phyloP scores from a whole-genome alignment of 1,139 yeast species.

The Geotrichum fermentans region DNA sequence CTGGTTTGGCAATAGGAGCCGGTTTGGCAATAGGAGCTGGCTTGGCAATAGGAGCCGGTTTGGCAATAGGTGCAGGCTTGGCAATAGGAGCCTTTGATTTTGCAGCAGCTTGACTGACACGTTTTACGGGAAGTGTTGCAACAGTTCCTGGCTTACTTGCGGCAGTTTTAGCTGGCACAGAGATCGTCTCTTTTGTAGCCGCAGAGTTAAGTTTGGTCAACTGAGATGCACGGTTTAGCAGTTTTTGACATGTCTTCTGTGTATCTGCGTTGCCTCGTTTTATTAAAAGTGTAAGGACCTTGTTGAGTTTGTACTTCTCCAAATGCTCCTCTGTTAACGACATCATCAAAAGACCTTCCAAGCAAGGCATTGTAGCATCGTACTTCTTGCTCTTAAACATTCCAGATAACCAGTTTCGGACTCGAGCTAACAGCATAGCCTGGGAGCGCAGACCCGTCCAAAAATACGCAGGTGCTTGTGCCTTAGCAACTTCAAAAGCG shows the following conservation, averaged over 20 bases:
- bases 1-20: neutral
- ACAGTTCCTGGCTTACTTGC: neutral
- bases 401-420: conserved; percentile 33
- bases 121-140: neutral
- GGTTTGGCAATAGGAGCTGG: conserved; percentile 3
- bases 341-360: conserved; percentile 26
- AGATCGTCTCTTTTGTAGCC: conserved; percentile 6
- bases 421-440: conserved; percentile 26
- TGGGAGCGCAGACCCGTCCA: conserved; percentile 26
- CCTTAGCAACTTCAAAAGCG: conserved; percentile 26
- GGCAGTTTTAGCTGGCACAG: conserved; percentile 4
- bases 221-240: conserved; percentile 13
- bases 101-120: neutral
- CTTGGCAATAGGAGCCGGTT: conserved; percentile 7
- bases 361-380: conserved; percentile 22
- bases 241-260: conserved; percentile 6
- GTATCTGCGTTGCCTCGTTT: conserved; percentile 24
- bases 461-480: conserved; percentile 25
- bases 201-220: conserved; percentile 12
- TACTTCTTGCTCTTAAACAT: conserved; percentile 22
- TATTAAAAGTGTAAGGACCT: conserved; percentile 23
- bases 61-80: neutral
- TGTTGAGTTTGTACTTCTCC: conserved; percentile 27
- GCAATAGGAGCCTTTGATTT: neutral
- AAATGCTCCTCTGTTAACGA: conserved; percentile 26